Conservation (phyloP, 257 asterid genomes). For the Ilex aquifolium region DNA sequence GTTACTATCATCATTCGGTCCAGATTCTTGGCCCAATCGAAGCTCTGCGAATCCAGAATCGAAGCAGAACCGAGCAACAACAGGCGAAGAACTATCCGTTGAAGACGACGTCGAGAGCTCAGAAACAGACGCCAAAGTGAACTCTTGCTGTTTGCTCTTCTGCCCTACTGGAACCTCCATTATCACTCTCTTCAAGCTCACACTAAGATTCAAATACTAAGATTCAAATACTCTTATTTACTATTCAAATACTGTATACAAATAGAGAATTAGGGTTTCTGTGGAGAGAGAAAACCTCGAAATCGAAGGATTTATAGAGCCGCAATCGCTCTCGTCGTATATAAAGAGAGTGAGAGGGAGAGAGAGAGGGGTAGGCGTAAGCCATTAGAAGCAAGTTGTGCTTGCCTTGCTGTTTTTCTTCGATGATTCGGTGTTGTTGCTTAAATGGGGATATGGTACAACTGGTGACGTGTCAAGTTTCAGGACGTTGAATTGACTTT, state of each 20-base stretch:
- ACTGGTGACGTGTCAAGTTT: background rate
- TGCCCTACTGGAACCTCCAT: constrained; percentile 39
- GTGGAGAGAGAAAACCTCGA: too few species aligned
- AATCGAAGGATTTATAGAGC: too few species aligned
- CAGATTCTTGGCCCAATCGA: constrained; percentile 43
- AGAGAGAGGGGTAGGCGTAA: background rate
- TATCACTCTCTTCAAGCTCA: background rate
- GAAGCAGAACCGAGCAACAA: constrained; percentile 55
- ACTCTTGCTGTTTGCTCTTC: constrained; percentile 45
- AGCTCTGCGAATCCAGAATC: constrained; percentile 43
- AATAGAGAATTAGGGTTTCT: background rate
- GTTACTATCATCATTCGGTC: constrained; percentile 34
- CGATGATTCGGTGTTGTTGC: background rate
- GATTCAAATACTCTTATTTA: background rate
- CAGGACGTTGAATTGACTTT: too few species aligned
- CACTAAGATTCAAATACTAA: background rate
- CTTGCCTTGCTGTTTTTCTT: background rate
- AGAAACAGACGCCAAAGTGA: constrained; percentile 61
- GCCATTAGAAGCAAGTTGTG: background rate
- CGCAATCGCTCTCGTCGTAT: too few species aligned
- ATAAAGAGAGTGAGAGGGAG: background rate
- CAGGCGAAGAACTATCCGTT: constrained; percentile 38
- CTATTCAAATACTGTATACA: background rate
- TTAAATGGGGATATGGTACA: background rate
- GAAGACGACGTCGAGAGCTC: constrained; percentile 61